Percentiles rank a stretch among this genome's conserved stretches.
Conservation (phyloP, 2,329 filamentous ascomycete species). For the Monosporascus sp. region DNA sequence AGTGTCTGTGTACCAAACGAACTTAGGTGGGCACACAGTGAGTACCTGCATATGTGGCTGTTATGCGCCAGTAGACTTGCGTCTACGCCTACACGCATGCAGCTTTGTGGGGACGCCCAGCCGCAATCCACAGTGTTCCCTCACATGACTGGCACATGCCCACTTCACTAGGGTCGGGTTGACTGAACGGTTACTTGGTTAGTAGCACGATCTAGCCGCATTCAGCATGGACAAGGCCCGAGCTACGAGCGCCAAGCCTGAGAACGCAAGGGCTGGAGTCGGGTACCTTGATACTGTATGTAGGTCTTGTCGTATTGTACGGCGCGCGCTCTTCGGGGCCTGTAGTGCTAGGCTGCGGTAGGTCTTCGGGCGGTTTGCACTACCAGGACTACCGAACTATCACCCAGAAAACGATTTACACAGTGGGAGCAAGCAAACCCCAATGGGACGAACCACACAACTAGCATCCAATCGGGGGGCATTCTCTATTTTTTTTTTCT, state of each 20-base stretch:
- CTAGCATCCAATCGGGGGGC: neutral
- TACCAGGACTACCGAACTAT: neutral
- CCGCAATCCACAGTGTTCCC: neutral
- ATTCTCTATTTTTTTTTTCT: conserved; percentile 5
- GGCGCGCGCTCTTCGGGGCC: too few relatives aligned
- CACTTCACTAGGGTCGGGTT: too few relatives aligned
- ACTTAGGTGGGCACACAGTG: too few relatives aligned
- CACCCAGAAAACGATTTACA: neutral
- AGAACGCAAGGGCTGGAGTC: neutral
- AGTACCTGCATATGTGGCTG: too few relatives aligned
- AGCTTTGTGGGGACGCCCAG: too few relatives aligned
- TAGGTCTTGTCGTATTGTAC: too few relatives aligned
- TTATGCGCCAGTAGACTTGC: too few relatives aligned
- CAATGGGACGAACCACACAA: neutral
- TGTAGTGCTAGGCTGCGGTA: too few relatives aligned
- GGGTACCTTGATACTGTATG: too few relatives aligned
- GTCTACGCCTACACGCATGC: neutral
- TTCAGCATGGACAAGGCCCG: neutral
- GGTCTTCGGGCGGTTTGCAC: too few relatives aligned
- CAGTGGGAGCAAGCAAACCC: neutral
- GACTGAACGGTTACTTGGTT: too few relatives aligned
- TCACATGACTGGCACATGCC: neutral
- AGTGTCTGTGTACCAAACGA: too few relatives aligned
- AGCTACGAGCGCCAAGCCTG: neutral
- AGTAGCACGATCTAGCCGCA: neutral